Base-by-base conservation (phyloP, 2,329 filamentous ascomycete genomes). In the Triangularia setosa region DNA sequence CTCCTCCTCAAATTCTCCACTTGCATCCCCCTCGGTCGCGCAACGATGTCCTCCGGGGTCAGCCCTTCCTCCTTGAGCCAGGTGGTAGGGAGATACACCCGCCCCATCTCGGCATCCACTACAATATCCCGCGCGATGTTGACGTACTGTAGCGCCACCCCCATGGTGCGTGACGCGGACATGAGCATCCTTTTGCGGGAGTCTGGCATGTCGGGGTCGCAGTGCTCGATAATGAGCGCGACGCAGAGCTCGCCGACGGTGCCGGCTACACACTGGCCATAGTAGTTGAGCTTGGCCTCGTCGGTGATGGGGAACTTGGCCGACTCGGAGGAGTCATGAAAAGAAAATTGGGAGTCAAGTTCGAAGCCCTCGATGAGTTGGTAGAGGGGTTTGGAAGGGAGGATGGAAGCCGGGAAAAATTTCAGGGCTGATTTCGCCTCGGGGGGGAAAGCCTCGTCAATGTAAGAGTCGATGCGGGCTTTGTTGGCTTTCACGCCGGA, bases 121-220 rank as follows among this genome's bases (percentile, higher is more conserved):
- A 78, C 75, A n/a, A 92, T 87, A 70, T 93, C 90, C 23, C 90
- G 86, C 2, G 89, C 87, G 66, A 93, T 91, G 71, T 92, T 93
- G 70, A 91, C 85, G 69, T 89, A 91, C 71, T 93, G 90, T n/a
- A 92, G 77, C 1, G 90, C 89, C 33, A 89, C 82, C 0, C 90
- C 90, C 89, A 92, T 92, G 27, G 81, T 79, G 21, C 81, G 79
- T 1, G 88, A 88, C 0, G 87, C 83, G 16, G 77, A 71, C 14
- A 88, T 77, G 5, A 90, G 79, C 2, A 76, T 71, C 14, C 78
- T 72, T 52, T 74, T 68, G 27, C 79, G 75, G 56, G 74, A 65
- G 4, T 67, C 58, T 12, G 71, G 64, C 56, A 77, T 61, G 40
- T 68, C 27, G 65, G 74, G 66, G 57, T 78, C 33, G 69, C 76